Evolutionary conservation across 305 asterid species (phyloP).

Genomic region (Fraxinus sp.): DNA sequence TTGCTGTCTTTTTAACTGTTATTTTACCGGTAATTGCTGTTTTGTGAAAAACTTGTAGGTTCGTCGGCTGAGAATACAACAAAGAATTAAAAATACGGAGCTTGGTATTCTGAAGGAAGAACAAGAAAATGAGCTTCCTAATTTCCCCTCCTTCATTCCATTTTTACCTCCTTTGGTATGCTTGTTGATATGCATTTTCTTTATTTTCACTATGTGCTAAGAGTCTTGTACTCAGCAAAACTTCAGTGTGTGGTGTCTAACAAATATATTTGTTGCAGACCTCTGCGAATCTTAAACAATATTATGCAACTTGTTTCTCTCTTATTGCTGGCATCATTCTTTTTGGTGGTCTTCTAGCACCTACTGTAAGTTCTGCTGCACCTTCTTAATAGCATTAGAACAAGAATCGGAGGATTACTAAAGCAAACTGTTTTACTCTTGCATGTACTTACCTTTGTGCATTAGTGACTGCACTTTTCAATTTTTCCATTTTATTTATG

Average conservation of each 20-base stretch:
- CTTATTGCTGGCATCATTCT: constrained; percentile 86
- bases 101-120: constrained; percentile 64
- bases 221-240: neutral
- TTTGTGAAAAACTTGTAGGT: constrained; percentile 53
- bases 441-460: neutral
- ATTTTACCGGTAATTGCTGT: neutral
- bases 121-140: constrained; percentile 77
- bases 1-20: neutral
- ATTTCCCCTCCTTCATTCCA: constrained; percentile 89
- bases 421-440: neutral
- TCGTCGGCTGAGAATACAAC: constrained; percentile 86
- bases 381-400: neutral
- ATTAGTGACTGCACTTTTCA: neutral
- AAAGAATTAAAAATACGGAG: constrained; percentile 64
- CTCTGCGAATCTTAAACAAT: constrained; percentile 66
- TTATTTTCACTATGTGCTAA: neutral
- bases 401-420: neutral
- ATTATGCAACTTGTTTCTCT: constrained; percentile 81
- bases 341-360: constrained; percentile 93
- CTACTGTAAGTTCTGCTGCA: constrained; percentile 58
- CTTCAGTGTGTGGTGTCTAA: constrained; percentile 15
- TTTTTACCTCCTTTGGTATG: constrained; percentile 93
- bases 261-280: constrained; percentile 50
- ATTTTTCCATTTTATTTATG: neutral
- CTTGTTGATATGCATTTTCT: neutral